A percentile compares a stretch with the other conserved stretches of the same genome.
These are phyloP conservation scores for Amanita thiersii DNA, from an alignment of 768 basidiomycete genomes.

Conservation along the genomic window DNA sequence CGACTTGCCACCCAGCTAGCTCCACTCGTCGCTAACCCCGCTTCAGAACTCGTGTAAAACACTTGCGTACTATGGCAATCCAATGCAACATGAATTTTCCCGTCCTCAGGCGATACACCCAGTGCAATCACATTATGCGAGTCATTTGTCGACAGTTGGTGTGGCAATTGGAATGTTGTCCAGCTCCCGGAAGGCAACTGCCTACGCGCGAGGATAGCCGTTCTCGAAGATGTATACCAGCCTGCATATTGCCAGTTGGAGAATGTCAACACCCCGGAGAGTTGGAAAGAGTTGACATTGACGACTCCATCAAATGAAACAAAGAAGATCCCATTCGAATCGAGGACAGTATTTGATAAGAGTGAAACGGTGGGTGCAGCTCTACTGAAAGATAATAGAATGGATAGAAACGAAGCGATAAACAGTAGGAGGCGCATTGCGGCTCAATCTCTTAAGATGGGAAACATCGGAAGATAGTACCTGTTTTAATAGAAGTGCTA, in stretches of 20 bases:
- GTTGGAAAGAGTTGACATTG: conserved; percentile 39
- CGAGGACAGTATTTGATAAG: conserved; percentile 28
- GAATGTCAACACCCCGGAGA: conserved; percentile 31
- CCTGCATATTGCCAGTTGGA: conserved; percentile 32
- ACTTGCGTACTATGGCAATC: conserved; percentile 36
- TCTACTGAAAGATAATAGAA: no score
- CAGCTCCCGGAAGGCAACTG: conserved; percentile 32
- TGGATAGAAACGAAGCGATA: no score
- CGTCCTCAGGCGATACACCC: conserved; percentile 36
- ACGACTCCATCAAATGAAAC: conserved; percentile 39
- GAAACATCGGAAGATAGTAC: no score
- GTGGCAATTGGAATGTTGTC: conserved; percentile 33
- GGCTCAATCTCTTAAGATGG: no score
- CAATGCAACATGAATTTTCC: conserved; percentile 37
- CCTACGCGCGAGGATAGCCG: conserved; percentile 31
- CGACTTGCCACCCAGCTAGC: conserved; percentile 34
- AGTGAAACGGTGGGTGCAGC: conserved; percentile 35
- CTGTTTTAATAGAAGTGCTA: no score
- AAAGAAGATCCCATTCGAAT: conserved; percentile 33
- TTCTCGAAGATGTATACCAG: conserved; percentile 36
- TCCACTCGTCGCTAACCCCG: conserved; percentile 29
- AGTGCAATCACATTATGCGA: conserved; percentile 38
- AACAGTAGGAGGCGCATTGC: no score
- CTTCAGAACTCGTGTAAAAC: conserved; percentile 35
- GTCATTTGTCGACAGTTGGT: conserved; percentile 30